Percentiles rank a stretch among this genome's conserved stretches.
These are phyloP conservation scores for Thelonectria blattea DNA, from an alignment of 2,329 filamentous ascomycete genomes.

Conservation along the genomic window DNA sequence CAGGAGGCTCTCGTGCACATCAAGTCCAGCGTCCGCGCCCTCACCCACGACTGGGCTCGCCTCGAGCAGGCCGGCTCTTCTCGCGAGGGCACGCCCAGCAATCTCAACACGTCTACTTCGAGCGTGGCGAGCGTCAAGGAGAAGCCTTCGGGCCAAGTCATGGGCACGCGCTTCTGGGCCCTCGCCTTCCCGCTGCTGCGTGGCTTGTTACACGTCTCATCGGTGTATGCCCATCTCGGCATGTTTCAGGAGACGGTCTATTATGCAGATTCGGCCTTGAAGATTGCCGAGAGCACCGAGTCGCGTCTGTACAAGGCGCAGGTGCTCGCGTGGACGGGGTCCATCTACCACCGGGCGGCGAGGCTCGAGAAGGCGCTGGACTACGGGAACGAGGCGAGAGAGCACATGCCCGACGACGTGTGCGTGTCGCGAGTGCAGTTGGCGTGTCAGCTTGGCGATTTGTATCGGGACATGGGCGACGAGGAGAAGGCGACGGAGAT, in stretches of 20 bases:
- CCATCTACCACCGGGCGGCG: slow-evolving; percentile 62
- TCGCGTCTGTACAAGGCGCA: slow-evolving; percentile 65
- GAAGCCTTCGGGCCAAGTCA: slow-evolving; percentile 32
- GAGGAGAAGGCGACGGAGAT: slow-evolving; percentile 51
- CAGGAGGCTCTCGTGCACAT: slow-evolving; percentile 64
- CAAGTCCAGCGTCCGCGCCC: slow-evolving; percentile 61
- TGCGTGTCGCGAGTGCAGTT: slow-evolving; percentile 49
- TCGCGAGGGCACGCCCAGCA: slow-evolving; percentile 29
- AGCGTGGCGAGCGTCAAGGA: slow-evolving; percentile 39
- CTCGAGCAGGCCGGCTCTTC: slow-evolving; percentile 48
- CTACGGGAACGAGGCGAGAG: slow-evolving; percentile 59
- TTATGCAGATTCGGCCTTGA: slow-evolving; percentile 83
- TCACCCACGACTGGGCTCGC: slow-evolving; percentile 62
- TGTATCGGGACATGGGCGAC: slow-evolving; percentile 59
- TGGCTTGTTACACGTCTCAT: slow-evolving; percentile 74
- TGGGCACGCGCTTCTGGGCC: slow-evolving; percentile 74
- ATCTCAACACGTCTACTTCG: slow-evolving; percentile 39
- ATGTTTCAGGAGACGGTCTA: slow-evolving; percentile 88
- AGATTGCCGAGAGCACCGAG: slow-evolving; percentile 72
- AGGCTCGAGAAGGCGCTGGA: slow-evolving; percentile 63
- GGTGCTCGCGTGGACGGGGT: slow-evolving; percentile 60
- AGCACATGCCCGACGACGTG: slow-evolving; percentile 53
- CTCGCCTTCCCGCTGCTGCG: slow-evolving; percentile 76
- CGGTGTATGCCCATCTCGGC: slow-evolving; percentile 81
- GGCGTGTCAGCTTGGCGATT: slow-evolving; percentile 61